These are phyloP conservation scores for Suhomyces xylopsoci DNA, from an alignment of 805 yeast genomes.

Conservation along the genomic window DNA sequence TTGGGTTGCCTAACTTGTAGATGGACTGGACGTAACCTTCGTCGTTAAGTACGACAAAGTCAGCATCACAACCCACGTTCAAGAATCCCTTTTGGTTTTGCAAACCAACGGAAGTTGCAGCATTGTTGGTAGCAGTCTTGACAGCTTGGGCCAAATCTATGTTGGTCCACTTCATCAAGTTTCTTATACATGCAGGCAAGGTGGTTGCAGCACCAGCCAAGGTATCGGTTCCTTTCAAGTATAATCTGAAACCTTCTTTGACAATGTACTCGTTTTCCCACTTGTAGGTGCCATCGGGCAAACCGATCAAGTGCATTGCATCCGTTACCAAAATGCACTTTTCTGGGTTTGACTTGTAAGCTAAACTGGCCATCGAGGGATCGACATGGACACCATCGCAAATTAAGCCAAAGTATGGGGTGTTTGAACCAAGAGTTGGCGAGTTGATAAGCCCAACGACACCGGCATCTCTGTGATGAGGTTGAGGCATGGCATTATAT, in stretches of 20 bases:
- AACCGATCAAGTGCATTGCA: constrained; percentile 56
- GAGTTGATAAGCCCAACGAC: constrained; percentile 48
- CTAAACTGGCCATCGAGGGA: constrained; percentile 49
- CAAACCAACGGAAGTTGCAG: constrained; percentile 48
- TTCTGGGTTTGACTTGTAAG: constrained; percentile 51
- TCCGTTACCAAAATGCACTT: constrained; percentile 57
- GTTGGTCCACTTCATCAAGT: constrained; percentile 49
- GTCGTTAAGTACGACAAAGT: constrained; percentile 45
- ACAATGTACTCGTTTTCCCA: constrained; percentile 50
- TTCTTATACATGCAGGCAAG: constrained; percentile 48
- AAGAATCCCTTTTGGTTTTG: constrained; percentile 48
- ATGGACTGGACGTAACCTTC: constrained; percentile 45
- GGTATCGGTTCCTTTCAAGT: constrained; percentile 52
- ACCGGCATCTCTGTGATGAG: constrained; percentile 58
- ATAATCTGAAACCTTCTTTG: constrained; percentile 46
- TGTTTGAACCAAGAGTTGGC: constrained; percentile 18
- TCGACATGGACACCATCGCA: constrained; percentile 61
- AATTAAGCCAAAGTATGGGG: constrained; percentile 53
- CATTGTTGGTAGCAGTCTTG: constrained; percentile 52
- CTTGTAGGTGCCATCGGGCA: constrained; percentile 53
- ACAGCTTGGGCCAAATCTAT: constrained; percentile 51
- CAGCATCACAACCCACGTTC: constrained; percentile 54
- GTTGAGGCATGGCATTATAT: constrained; percentile 62
- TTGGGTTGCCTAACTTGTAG: constrained; percentile 47
- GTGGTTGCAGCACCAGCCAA: constrained; percentile 64